Evolutionary conservation across 2,329 filamentous ascomycete genomes (phyloP).

Genomic region (Sporothrix dimorphospora): DNA sequence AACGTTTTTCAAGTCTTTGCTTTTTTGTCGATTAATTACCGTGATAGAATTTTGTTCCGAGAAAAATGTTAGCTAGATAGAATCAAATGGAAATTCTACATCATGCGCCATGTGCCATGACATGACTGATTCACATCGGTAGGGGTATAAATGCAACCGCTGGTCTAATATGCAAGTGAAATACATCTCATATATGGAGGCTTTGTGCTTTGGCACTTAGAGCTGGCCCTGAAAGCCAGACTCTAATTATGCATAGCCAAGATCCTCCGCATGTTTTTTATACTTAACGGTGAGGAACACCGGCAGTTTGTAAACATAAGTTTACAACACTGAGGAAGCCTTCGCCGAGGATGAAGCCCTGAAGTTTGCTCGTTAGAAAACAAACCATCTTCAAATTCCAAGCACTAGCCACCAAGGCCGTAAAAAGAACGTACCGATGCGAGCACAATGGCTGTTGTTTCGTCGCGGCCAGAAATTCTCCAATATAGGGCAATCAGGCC

Average conservation of each 20-base stretch:
- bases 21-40: neutral
- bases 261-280: no score
- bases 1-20: neutral
- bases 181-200: neutral
- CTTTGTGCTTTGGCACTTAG: neutral
- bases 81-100: neutral
- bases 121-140: neutral
- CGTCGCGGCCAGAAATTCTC: conserved; percentile 58
- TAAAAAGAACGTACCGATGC: conserved; percentile 60
- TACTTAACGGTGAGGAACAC: conserved; percentile 33
- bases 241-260: neutral
- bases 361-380: conserved; percentile 27
- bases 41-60: neutral
- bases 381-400: neutral
- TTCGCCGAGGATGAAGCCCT: conserved; percentile 90
- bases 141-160: conserved; percentile 2
- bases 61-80: neutral
- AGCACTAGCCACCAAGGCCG: neutral
- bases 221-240: neutral
- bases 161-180: conserved; percentile 1
- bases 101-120: neutral
- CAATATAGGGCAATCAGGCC: conserved; percentile 78
- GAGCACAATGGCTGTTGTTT: conserved; percentile 84
- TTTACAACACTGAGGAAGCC: conserved; percentile 92
- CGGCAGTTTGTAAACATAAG: conserved; percentile 73